Conservation (phyloP, 2,329 filamentous ascomycete genomes). For the Epicoccum nigrum region DNA sequence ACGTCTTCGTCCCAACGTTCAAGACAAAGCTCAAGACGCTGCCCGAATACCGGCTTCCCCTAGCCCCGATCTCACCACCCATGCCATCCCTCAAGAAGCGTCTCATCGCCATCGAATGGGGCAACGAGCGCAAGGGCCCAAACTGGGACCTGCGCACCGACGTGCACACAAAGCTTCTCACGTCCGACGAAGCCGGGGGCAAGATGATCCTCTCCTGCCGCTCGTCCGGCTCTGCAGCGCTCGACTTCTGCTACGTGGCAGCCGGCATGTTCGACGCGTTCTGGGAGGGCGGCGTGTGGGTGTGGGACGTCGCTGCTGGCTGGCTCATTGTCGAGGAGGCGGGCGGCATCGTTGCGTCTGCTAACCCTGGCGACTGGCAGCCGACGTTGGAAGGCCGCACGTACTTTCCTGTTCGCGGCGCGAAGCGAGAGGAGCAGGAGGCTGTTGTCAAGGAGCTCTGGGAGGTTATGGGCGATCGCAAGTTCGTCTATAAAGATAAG, state of each 20-base stretch:
- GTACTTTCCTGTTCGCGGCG: constrained; percentile 44
- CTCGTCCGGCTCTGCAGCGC: constrained; percentile 44
- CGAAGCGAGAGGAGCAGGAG: constrained; percentile 39
- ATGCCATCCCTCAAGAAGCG: constrained; percentile 40
- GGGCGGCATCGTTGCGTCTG: constrained; percentile 44
- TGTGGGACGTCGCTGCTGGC: constrained; percentile 48
- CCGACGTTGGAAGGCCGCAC: constrained; percentile 42
- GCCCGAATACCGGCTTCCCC: constrained; percentile 35
- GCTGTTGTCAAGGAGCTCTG: constrained; percentile 45
- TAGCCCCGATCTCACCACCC: constrained; percentile 30
- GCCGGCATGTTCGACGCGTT: constrained; percentile 44
- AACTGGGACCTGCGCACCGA: constrained; percentile 46
- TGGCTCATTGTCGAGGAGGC: constrained; percentile 49
- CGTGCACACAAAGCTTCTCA: constrained; percentile 39
- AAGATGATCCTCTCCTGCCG: constrained; percentile 45
- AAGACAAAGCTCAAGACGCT: constrained; percentile 3
- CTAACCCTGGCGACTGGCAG: constrained; percentile 46
- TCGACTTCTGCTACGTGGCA: constrained; percentile 50
- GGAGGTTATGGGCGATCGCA: constrained; percentile 43
- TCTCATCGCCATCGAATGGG: constrained; percentile 47
- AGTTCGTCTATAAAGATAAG: constrained; percentile 34
- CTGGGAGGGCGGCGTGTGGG: constrained; percentile 47
- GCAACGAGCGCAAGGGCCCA: constrained; percentile 43
- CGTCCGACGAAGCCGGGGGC: constrained; percentile 34
- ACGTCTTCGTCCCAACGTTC: constrained; percentile 2